These are phyloP conservation scores for Fraxinus ornus DNA, from an alignment of 305 asterid species.

Conservation along the genomic window DNA sequence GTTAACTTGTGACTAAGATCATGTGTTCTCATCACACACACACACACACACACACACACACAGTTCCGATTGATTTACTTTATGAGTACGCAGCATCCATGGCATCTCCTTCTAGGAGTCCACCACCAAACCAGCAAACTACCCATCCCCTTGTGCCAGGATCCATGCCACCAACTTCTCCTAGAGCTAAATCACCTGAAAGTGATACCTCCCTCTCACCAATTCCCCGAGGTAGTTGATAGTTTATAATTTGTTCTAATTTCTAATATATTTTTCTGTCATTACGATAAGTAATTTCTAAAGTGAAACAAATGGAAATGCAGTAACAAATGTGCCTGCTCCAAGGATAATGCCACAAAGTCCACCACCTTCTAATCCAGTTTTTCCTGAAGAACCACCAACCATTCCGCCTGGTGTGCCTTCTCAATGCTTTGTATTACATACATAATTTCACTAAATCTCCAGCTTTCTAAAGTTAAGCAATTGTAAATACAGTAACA, in stretches of 20 bases:
- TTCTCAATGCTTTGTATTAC: conserved; percentile 22
- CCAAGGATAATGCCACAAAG: conserved; percentile 35
- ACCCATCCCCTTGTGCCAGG: conserved; percentile 35
- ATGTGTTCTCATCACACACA: conserved; percentile 14
- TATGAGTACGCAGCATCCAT: conserved; percentile 51
- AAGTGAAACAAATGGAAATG: conserved; percentile 17
- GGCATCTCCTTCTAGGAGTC: conserved; percentile 44
- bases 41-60: not conserved
- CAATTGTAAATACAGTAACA: conserved; percentile 35
- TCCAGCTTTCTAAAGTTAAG: conserved; percentile 9
- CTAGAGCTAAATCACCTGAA: conserved; percentile 37
- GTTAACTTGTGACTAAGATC: conserved; percentile 20
- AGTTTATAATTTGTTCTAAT: conserved; percentile 3
- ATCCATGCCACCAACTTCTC: conserved; percentile 50
- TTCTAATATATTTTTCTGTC: not conserved
- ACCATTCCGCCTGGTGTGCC: conserved; percentile 52
- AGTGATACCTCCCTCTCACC: conserved; percentile 26
- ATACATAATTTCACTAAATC: not conserved
- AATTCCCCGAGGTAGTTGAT: conserved; percentile 51
- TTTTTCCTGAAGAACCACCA: conserved; percentile 40
- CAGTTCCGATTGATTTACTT: conserved; percentile 31
- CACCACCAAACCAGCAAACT: conserved; percentile 44
- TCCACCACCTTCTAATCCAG: conserved; percentile 41
- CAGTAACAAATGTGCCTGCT: conserved; percentile 46
- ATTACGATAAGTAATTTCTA: conserved; percentile 9